Percentiles rank a stretch among this genome's conserved stretches.
Conservation (phyloP, 352 stramenopile genomes). For the Halophytophthora polymorphica region DNA sequence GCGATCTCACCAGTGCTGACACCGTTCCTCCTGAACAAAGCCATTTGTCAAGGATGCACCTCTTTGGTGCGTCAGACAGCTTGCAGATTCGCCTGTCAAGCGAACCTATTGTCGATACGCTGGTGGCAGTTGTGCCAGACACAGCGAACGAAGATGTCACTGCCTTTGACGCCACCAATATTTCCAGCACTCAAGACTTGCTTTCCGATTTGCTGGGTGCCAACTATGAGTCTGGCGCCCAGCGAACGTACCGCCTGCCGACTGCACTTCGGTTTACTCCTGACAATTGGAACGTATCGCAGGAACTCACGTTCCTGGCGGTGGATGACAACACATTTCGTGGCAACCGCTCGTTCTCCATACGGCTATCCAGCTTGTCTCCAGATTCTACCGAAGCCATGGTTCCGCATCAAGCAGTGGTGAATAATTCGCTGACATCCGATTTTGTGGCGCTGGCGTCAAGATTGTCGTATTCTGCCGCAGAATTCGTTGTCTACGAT, state of each 20-base stretch:
- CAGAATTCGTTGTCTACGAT: slow-evolving; percentile 41
- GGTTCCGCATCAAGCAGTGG: slow-evolving; percentile 36
- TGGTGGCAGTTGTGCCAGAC: slow-evolving; percentile 35
- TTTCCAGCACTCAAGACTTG: slow-evolving; percentile 7
- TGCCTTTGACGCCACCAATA: slow-evolving; percentile 43
- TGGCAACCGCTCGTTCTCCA: slow-evolving; percentile 42
- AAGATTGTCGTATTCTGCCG: slow-evolving; percentile 35
- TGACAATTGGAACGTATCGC: slow-evolving; percentile 50
- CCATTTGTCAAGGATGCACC: slow-evolving; percentile 57
- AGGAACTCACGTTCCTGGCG: slow-evolving; percentile 49
- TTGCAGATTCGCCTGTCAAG: slow-evolving; percentile 48
- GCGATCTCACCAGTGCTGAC: slow-evolving; percentile 32
- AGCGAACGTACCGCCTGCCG: slow-evolving; percentile 28
- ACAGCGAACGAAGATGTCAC: slow-evolving; percentile 21
- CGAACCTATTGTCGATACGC: slow-evolving; percentile 47
- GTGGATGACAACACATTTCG: slow-evolving; percentile 64
- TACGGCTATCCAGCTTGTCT: slow-evolving; percentile 28
- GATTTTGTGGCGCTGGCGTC: slow-evolving; percentile 15
- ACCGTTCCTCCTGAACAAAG: slow-evolving; percentile 33
- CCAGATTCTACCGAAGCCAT: slow-evolving; percentile 19
- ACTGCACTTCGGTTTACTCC: slow-evolving; percentile 51
- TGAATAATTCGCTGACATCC: slow-evolving; percentile 15
- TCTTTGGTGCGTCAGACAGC: slow-evolving; percentile 24
- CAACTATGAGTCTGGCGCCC: slow-evolving; percentile 40
- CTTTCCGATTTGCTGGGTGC: slow-evolving; percentile 26